Conservation (phyloP, 768 basidiomycete genomes). For the Xerocomellus intermedius region DNA sequence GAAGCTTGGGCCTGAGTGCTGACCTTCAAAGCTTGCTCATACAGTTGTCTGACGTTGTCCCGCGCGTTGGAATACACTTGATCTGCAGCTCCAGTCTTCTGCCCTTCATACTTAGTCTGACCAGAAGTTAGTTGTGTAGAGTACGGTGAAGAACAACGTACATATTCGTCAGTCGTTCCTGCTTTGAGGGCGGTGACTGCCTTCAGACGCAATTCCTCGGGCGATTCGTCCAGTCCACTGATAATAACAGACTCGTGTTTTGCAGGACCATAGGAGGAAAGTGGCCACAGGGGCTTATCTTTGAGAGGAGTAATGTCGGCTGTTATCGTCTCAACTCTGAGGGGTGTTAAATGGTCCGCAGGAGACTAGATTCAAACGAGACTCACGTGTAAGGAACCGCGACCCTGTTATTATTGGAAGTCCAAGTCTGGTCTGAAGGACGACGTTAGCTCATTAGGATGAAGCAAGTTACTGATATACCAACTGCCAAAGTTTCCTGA, state of each 20-base stretch:
- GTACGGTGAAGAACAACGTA: constrained; percentile 36
- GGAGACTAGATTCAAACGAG: background rate
- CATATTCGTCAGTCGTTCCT: constrained; percentile 65
- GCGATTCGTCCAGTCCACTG: constrained; percentile 64
- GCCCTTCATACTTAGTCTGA: constrained; percentile 59
- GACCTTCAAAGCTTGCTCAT: constrained; percentile 50
- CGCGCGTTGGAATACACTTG: constrained; percentile 48
- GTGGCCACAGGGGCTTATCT: constrained; percentile 78
- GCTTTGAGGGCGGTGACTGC: constrained; percentile 54
- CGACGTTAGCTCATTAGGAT: constrained; percentile 11
- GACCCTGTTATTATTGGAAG: constrained; percentile 28
- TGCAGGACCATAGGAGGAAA: constrained; percentile 75
- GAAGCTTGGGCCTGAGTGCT: constrained; percentile 27
- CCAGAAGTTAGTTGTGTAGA: constrained; percentile 1
- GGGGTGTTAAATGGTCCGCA: background rate
- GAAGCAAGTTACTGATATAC: constrained; percentile 27
- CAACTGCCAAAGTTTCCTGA: constrained; percentile 49
- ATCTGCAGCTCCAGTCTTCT: constrained; percentile 53
- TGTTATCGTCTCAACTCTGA: constrained; percentile 60
- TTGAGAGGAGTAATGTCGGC: constrained; percentile 55
- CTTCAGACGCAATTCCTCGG: constrained; percentile 74
- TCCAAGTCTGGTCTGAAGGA: constrained; percentile 42
- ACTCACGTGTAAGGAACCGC: constrained; percentile 42
- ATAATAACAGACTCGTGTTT: constrained; percentile 73
- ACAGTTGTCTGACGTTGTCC: constrained; percentile 47